Base-by-base conservation (phyloP, 1,284 basidiomycete genomes). In the Cutaneotrichosporon mucoides region DNA sequence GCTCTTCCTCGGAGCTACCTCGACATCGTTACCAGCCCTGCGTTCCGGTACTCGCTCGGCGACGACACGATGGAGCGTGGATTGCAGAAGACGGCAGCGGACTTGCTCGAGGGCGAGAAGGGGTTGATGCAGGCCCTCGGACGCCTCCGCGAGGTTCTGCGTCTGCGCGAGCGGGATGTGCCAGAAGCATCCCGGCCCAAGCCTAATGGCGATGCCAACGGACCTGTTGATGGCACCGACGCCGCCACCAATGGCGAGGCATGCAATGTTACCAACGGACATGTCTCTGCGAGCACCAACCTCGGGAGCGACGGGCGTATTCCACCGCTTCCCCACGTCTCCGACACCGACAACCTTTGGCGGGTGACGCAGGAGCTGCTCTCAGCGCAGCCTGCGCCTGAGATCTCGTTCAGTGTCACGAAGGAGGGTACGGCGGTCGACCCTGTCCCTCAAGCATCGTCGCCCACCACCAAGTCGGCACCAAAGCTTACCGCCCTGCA, bases 21-120 rank as follows among this genome's bases (percentile, higher is more conserved):
- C 57, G 77, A 79, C 53, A 70, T 79, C 47, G 71, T 77, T 40
- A 66, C 68, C 11, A 76, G 68, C 36, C 73, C 76, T 0, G 72
- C 77, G 2, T 73, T 78, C 65, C 59, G 73, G 33, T 72, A 79
- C 60, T 74, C 78, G 0, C 66, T 79, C n/a, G 77, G 75, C 6
- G 68, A 75, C 44, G 77, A 76, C 48, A 68, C 67, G 55, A 72
- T 76, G 64, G 78, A 79, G 63, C 69, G 66, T 24, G 77, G 76
- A 1, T 53, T 79, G 43, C 73, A 75, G 59, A 58, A 73, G 33
- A 79, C 78, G 7, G 74, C 76, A 0, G 72, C 71, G 36, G 77
- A 79, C 53, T 60, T 79, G 34, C 62, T 79, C 37, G 76, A 79
- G 44, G 75, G 76, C 36, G 78, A 79, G 61, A 77, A 72, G 55